Evolutionary conservation across 1,284 basidiomycete genomes (phyloP), one percentile per base, ranked within the genome.

Genomic region (Trichosporon ovoides): DNA sequence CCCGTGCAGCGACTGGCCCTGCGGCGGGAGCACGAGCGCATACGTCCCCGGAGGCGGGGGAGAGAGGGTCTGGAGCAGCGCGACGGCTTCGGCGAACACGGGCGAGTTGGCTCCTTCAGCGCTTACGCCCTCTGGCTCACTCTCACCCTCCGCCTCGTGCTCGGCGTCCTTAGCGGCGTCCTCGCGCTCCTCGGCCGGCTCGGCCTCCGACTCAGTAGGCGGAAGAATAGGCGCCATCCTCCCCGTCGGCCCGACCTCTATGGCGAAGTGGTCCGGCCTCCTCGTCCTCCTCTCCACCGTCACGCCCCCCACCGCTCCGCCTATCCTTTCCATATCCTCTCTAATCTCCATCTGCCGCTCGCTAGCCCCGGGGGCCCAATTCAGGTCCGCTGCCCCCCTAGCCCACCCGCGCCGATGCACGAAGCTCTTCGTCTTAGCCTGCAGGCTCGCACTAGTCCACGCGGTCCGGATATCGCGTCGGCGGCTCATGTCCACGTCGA

Each of bases 331-430:
- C 19, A 66, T 48, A 37, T 53, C 49, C n/a, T 62, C 59, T 24
- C 63, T 43, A 9, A 66, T 28, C 14, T 51, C 51, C 3, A 34
- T 51, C 35, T 64, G 61, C n/a, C 58, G 58, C 22, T 52, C 50
- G n/a, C 49, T 59, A 4, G 69, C 66, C 0, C 28, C 20, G 0
- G 28, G 11, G 2, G 67, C 64, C 22, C 68, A 71, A 49, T 71
- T 66, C n/a, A 73, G 55, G 36, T 69, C 65, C 9, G 35, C 49
- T 11, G 19, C 16, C 12, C 36, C 16, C 10, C 58, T 38, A 14
- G 66, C 58, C 71, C 68, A 71, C 2, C 71, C 71, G 19, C 67
- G 54, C n/a, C 53, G 62, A 51, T 62, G 64, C 11, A 64, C 57
- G 20, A 67, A 64, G 13, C 63, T 46, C 53, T 65, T 60, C 14